These are phyloP conservation scores for Acanthamoeba castellanii DNA, from an alignment of 208 protist species.

Conservation along the genomic window DNA sequence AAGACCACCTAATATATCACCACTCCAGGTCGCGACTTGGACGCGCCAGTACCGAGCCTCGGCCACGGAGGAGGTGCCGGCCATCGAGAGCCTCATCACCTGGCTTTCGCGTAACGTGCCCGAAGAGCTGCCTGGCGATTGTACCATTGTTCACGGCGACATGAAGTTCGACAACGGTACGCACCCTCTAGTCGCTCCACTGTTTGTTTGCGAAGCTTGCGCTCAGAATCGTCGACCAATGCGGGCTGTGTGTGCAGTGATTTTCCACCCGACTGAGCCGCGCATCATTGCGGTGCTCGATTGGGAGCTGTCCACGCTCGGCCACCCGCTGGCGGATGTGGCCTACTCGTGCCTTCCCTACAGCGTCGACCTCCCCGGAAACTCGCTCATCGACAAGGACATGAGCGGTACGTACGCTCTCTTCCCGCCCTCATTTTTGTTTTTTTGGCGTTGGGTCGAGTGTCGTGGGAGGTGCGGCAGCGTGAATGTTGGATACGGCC, in stretches of 20 bases:
- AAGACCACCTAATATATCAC: too few species aligned
- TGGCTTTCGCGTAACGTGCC: constrained; percentile 86
- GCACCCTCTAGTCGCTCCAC: not conserved
- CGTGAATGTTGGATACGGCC: too few species aligned
- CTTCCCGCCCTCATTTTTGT: not conserved
- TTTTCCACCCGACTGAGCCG: constrained; percentile 89
- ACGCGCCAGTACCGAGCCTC: constrained; percentile 80
- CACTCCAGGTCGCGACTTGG: constrained; percentile 72
- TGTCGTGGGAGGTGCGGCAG: too few species aligned
- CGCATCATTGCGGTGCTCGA: constrained; percentile 90
- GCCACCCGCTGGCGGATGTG: constrained; percentile 88
- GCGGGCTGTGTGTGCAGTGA: constrained; percentile 88
- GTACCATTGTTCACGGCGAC: constrained; percentile 85
- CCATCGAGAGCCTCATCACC: constrained; percentile 82
- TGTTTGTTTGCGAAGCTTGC: not conserved
- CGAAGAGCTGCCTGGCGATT: not conserved
- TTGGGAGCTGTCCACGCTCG: constrained; percentile 92
- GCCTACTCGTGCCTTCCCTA: constrained; percentile 85
- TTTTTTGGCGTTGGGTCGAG: not conserved
- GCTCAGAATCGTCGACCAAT: constrained; percentile 80
- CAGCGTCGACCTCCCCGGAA: constrained; percentile 36
- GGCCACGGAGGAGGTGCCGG: constrained; percentile 75
- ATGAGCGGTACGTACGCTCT: not conserved
- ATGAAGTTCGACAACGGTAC: constrained; percentile 86
- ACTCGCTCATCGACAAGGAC: constrained; percentile 1